These are phyloP conservation scores for Daucus carota DNA, from an alignment of 129 eudicot genomes.

Conservation along the genomic window DNA sequence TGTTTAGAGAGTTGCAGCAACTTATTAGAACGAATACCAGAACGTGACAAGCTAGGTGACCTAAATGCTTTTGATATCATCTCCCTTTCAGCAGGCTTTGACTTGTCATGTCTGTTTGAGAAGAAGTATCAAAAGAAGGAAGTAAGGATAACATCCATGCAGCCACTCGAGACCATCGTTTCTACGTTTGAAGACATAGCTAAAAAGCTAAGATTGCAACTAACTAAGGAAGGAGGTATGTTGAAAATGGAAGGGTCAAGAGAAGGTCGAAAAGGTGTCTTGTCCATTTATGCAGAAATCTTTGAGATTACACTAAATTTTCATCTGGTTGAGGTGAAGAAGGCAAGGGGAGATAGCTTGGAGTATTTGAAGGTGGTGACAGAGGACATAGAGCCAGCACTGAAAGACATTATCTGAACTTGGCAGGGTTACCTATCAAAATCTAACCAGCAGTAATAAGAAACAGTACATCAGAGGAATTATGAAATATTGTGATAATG, in stretches of 20 bases:
- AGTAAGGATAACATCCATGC: conserved; percentile 34
- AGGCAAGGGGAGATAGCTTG: no score
- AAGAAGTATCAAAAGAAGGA: conserved; percentile 36
- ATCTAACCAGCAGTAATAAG: no score
- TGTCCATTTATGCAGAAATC: no score
- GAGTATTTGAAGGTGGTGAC: no score
- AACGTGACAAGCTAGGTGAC: conserved; percentile 20
- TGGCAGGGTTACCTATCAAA: no score
- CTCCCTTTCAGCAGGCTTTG: conserved; percentile 55
- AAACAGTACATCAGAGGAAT: no score
- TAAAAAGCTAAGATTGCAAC: conserved; percentile 41
- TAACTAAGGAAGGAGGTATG: conserved; percentile 46
- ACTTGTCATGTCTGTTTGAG: conserved; percentile 52
- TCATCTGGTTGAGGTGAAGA: no score
- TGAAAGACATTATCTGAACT: no score
- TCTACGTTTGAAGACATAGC: conserved; percentile 53
- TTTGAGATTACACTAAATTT: no score
- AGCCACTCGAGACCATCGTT: conserved; percentile 37
- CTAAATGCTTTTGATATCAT: conserved; percentile 75
- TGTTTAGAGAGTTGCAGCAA: conserved; percentile 4
- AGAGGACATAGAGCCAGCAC: no score
- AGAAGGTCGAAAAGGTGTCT: background rate
- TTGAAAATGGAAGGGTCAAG: conserved; percentile 43
- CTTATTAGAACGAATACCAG: conserved; percentile 10
- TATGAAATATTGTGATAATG: no score